Evolutionary conservation across 768 basidiomycete species (phyloP), one percentile per base, ranked within the genome.

Genomic region (Boletus bicolor): DNA sequence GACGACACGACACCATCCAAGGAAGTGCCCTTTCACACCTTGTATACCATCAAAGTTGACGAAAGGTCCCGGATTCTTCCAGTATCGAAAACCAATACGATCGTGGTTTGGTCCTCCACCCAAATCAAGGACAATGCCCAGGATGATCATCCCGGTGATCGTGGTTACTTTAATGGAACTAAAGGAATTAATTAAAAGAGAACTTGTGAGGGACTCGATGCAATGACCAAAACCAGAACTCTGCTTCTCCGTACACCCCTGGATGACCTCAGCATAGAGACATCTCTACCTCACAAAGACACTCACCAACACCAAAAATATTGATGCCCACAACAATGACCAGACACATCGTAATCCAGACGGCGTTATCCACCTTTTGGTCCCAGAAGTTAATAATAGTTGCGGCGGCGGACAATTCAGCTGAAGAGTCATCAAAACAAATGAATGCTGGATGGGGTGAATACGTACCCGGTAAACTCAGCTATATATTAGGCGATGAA

Each of bases 41-140:
- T 52, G 36, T 47, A 76, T 75, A 17, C 57, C 60, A 46, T 72
- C 44, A 55, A 59, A 77, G 51, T 82, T 77, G 15, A 72, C 73
- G 60, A 86, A 80, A 1, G 83, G 79, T 5, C 85, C 85, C 0
- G 83, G 84, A 51, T 82, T 44, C 55, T 65, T 72, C 74, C 75
- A 77, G 60, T 72, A 77, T n/a, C 72, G 72, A 55, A 76, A 76
- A 14, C 65, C 82, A 52, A 79, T 68, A 30, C 81, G 74, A 51
- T 82, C 79, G 39, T 77, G 75, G 46, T 73, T 73, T 1, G 82
- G 80, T 0, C 77, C 81, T 38, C 83, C 84, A 43, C 82, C 82
- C 17, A 82, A 71, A 58, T 82, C 66, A 34, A 67, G 53, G n/a
- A 81, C 61, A 37, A 82, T 68, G 9, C 79, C 78, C 7, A 75